Percentiles rank a stretch among this genome's conserved stretches.
Conservation (phyloP, 73 alveolate genomes). For the Symbiodinium pilosum region DNA sequence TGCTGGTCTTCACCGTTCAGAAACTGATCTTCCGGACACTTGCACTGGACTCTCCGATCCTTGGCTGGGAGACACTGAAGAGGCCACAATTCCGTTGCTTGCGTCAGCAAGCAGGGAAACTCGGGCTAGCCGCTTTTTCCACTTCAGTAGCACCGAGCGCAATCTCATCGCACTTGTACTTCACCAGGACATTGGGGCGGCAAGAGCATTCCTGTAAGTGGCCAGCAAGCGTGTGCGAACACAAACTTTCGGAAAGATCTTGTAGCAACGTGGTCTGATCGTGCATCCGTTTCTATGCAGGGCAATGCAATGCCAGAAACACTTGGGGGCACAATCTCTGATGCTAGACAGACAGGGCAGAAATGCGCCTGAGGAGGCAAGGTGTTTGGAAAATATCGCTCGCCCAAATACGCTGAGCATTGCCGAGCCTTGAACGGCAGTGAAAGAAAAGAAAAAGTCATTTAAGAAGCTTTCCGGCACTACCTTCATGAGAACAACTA, state of each 20-base stretch:
- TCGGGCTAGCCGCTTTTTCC: not conserved
- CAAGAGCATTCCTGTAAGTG: slow-evolving; percentile 51
- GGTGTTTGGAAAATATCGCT: slow-evolving; percentile 78
- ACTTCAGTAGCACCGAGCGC: slow-evolving; percentile 29
- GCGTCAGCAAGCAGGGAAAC: not conserved
- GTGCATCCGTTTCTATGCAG: too few relatives aligned
- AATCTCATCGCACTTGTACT: slow-evolving; percentile 27
- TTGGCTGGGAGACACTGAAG: not conserved
- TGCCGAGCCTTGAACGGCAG: slow-evolving; percentile 11
- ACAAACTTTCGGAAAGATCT: too few relatives aligned
- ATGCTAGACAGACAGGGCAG: too few relatives aligned
- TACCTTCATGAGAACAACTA: too few relatives aligned
- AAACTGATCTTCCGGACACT: slow-evolving; percentile 51
- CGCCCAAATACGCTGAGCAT: slow-evolving; percentile 61
- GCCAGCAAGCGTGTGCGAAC: too few relatives aligned
- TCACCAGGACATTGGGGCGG: not conserved
- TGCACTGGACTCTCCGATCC: slow-evolving; percentile 27
- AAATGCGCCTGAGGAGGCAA: slow-evolving; percentile 84
- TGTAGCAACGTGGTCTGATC: too few relatives aligned
- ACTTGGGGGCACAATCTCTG: too few relatives aligned
- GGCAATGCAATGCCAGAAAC: too few relatives aligned
- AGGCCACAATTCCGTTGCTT: not conserved
- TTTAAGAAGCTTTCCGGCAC: too few relatives aligned
- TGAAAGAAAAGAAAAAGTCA: too few relatives aligned
- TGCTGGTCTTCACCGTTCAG: slow-evolving; percentile 64